Conservation (phyloP, 1,139 yeast genomes). For the Pichiaceae sp. region DNA sequence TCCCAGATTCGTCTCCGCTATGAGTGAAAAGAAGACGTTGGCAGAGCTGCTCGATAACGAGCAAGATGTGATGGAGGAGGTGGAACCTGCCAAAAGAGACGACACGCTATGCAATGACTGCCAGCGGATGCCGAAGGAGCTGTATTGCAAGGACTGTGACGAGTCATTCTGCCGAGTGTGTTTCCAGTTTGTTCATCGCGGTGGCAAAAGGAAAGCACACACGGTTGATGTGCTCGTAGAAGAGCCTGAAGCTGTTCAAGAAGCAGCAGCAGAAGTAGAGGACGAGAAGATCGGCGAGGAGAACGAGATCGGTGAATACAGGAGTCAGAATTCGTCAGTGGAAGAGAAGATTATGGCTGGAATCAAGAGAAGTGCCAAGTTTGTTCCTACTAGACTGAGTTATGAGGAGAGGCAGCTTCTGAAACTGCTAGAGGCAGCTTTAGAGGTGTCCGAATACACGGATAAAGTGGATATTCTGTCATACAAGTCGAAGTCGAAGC, state of each 20-base stretch:
- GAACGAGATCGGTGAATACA: conserved; percentile 1
- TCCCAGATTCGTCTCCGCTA: background rate
- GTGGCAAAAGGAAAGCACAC: conserved; percentile 47
- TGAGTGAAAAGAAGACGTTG: conserved; percentile 11
- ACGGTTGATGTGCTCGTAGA: conserved; percentile 19
- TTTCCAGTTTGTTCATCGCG: conserved; percentile 54
- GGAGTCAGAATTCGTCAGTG: background rate
- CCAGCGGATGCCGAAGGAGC: conserved; percentile 58
- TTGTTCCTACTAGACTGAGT: conserved; percentile 58
- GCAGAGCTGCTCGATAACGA: conserved; percentile 17
- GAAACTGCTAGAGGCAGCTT: conserved; percentile 55
- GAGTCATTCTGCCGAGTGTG: conserved; percentile 64
- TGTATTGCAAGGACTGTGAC: conserved; percentile 47
- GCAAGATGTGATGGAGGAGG: conserved; percentile 4
- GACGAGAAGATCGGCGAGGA: conserved; percentile 5
- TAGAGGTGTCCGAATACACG: conserved; percentile 67
- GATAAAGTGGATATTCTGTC: conserved; percentile 63
- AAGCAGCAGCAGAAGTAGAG: conserved; percentile 3
- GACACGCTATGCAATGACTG: conserved; percentile 53
- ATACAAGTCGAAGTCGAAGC: conserved; percentile 52
- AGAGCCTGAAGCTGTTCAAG: conserved; percentile 21
- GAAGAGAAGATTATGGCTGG: conserved; percentile 14
- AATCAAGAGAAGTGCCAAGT: conserved; percentile 39
- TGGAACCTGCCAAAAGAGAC: conserved; percentile 13
- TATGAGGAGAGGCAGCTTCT: conserved; percentile 58